phyloP scores from a whole-genome alignment of 306 rosid genomes.

The Cicer cuneatum region DNA sequence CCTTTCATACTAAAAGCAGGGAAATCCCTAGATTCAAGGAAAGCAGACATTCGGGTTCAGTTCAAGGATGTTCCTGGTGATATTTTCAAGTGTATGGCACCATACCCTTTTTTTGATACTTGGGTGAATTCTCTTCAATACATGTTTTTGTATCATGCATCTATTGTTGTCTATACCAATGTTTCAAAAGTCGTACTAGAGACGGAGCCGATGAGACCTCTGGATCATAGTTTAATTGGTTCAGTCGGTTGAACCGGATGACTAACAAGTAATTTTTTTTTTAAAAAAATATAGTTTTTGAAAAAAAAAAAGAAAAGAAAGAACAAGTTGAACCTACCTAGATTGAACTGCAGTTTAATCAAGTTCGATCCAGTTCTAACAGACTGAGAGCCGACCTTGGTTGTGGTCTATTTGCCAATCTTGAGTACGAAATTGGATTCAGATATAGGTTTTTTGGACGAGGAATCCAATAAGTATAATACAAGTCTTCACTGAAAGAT shows the following conservation, averaged over 20 bases:
- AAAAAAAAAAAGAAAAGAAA: no score
- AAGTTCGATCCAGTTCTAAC: no score
- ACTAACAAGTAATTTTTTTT: no score
- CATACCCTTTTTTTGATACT: constrained; percentile 30
- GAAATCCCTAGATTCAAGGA: constrained; percentile 83
- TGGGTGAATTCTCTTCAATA: constrained; percentile 39
- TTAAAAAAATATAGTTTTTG: no score
- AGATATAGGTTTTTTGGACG: neutral
- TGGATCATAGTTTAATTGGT: no score
- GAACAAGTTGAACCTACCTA: no score
- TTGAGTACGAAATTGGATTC: constrained; percentile 10
- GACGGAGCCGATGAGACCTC: no score
- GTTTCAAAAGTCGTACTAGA: no score
- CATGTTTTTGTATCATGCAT: constrained; percentile 7
- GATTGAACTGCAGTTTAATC: no score
- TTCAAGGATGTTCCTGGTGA: constrained; percentile 99
- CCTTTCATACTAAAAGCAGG: constrained; percentile 97
- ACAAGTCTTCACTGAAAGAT: neutral
- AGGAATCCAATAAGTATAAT: neutral
- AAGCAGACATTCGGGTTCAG: constrained; percentile 95
- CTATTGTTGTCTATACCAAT: neutral
- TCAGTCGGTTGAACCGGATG: no score
- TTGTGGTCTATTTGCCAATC: neutral
- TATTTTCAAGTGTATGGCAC: constrained; percentile 83
- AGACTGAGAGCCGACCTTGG: no score